Percentiles rank a stretch among this genome's conserved stretches.
Evolutionary conservation across 495 filamentous ascomycete species (phyloP).

Genomic region (Viridothelium virens): DNA sequence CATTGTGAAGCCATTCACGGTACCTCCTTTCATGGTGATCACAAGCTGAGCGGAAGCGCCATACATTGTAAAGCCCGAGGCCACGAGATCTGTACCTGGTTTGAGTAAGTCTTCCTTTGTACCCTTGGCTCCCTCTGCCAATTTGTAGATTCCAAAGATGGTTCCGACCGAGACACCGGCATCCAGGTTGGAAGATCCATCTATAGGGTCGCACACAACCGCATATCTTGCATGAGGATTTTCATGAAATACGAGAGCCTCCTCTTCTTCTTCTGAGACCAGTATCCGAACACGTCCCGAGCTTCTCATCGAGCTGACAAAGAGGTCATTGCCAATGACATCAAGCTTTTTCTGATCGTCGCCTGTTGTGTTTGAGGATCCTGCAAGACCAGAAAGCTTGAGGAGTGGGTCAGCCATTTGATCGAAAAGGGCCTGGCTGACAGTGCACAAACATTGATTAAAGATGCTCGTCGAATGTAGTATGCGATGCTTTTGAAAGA

Average conservation of each 20-base stretch:
- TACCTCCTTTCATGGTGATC: constrained; percentile 89
- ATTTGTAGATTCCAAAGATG: constrained; percentile 91
- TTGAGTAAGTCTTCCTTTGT: constrained; percentile 75
- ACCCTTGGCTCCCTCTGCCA: constrained; percentile 61
- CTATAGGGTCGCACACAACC: constrained; percentile 95
- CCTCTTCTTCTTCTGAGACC: constrained; percentile 94
- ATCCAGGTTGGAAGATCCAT: constrained; percentile 94
- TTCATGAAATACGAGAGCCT: constrained; percentile 79
- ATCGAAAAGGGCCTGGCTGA: background rate
- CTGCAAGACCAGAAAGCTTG: constrained; percentile 78
- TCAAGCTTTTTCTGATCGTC: constrained; percentile 99
- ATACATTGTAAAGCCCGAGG: constrained; percentile 98
- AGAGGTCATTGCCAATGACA: constrained; percentile 96
- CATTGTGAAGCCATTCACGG: constrained; percentile 93
- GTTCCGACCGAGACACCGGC: constrained; percentile 97
- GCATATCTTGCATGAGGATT: constrained; percentile 77
- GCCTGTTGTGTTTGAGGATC: constrained; percentile 88
- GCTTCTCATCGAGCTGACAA: constrained; percentile 86
- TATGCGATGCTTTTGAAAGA: constrained; percentile 99
- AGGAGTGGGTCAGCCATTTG: constrained; percentile 9
- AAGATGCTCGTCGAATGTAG: constrained; percentile 95
- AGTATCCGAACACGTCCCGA: constrained; percentile 82
- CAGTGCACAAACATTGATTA: constrained; percentile 60
- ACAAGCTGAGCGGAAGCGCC: constrained; percentile 93
- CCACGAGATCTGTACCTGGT: constrained; percentile 84